These are phyloP conservation scores for Ilyonectria destructans DNA, from an alignment of 2,329 filamentous ascomycete genomes.

Conservation along the genomic window DNA sequence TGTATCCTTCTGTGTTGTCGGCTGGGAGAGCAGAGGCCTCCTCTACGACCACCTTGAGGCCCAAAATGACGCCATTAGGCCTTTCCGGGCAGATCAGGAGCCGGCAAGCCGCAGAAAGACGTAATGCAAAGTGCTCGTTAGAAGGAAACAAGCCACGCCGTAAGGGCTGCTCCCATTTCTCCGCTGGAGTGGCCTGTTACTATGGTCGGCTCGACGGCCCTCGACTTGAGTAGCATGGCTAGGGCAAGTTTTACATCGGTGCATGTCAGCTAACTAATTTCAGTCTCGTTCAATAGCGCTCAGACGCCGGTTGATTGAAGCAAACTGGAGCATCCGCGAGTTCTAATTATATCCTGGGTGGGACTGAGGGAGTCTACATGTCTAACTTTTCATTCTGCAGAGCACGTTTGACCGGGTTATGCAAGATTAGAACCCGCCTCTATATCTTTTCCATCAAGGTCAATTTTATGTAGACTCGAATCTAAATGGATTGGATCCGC, in stretches of 20 bases:
- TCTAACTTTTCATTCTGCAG: no score
- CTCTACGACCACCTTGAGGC: neutral
- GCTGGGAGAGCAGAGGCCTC: neutral
- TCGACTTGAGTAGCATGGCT: slow-evolving; percentile 53
- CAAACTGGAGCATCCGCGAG: no score
- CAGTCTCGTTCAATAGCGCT: slow-evolving; percentile 49
- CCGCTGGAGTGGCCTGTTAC: slow-evolving; percentile 54
- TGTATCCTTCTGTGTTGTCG: neutral
- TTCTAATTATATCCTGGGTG: no score
- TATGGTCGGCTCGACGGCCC: slow-evolving; percentile 45
- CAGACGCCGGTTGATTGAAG: neutral
- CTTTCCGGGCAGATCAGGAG: neutral
- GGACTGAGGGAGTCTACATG: no score
- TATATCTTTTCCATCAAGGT: no score
- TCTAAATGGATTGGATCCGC: no score
- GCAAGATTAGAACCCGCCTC: no score
- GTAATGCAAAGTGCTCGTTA: neutral
- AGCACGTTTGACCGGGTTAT: no score
- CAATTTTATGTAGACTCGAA: no score
- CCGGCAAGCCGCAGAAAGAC: neutral
- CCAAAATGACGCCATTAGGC: neutral
- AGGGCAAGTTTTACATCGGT: slow-evolving; percentile 61
- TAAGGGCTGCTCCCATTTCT: slow-evolving; percentile 55
- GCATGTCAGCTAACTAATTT: slow-evolving; percentile 57
- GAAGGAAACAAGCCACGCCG: slow-evolving; percentile 48